Conservation (phyloP, 225 moss, liverwort and hornwort species). For the Physcomitrium patens region DNA sequence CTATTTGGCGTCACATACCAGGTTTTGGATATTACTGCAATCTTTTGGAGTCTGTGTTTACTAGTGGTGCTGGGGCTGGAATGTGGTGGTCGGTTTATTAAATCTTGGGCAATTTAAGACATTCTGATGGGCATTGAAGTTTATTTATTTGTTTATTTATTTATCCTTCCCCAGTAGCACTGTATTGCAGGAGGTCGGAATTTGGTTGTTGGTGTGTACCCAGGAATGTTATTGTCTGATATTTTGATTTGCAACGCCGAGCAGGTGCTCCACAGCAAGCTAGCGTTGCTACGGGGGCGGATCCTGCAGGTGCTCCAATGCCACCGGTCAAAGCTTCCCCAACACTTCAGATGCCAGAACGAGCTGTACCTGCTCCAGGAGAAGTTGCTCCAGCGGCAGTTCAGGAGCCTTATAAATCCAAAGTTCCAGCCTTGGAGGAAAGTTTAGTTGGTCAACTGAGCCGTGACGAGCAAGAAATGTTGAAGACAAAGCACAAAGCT, state of each 20-base stretch:
- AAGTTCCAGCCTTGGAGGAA: conserved; percentile 76
- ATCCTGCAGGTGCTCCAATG: neutral
- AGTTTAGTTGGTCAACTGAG: conserved; percentile 79
- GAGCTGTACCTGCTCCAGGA: conserved; percentile 50
- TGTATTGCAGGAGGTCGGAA: neutral
- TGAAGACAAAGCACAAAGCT: conserved; percentile 91
- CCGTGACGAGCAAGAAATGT: conserved; percentile 91
- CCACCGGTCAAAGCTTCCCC: conserved; percentile 35
- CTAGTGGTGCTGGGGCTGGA: neutral
- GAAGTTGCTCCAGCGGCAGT: conserved; percentile 31
- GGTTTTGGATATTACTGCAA: conserved; percentile 42
- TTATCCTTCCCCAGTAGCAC: neutral
- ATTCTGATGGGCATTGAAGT: too few relatives aligned
- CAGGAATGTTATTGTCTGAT: conserved; percentile 11
- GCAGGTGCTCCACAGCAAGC: conserved; percentile 43
- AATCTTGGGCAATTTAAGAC: too few relatives aligned
- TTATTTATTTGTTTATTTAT: too few relatives aligned
- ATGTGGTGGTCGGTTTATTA: neutral
- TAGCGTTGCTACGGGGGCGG: conserved; percentile 19
- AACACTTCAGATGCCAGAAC: conserved; percentile 57
- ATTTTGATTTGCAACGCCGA: conserved; percentile 18
- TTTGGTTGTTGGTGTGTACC: neutral
- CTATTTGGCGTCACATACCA: conserved; percentile 82
- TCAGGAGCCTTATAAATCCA: conserved; percentile 70
- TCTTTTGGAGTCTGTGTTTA: neutral